These are phyloP conservation scores for Termitomyces sp. DNA, from an alignment of 1,284 basidiomycete species.

Conservation along the genomic window DNA sequence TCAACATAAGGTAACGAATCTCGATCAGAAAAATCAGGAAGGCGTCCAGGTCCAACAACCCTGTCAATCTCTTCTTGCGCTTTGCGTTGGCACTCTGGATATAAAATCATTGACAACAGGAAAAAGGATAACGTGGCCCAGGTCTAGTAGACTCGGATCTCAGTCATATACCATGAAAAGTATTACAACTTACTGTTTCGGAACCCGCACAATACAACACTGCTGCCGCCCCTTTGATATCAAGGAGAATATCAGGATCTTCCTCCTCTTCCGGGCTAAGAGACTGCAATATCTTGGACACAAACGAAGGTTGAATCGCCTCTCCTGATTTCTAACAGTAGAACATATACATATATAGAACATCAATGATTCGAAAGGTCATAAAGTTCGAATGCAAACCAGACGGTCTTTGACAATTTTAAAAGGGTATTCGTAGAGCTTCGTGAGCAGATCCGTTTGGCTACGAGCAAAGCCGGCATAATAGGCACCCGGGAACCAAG, in stretches of 20 bases:
- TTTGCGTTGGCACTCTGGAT: slow-evolving; percentile 8
- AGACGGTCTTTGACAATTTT: slow-evolving; percentile 12
- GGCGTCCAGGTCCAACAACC: slow-evolving; percentile 7
- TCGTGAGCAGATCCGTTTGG: neutral
- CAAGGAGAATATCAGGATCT: neutral
- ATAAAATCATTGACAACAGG: slow-evolving; percentile 8
- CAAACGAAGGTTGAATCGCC: slow-evolving; percentile 12
- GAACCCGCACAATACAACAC: slow-evolving; percentile 10
- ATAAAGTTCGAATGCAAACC: slow-evolving; percentile 6
- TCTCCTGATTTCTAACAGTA: slow-evolving; percentile 13
- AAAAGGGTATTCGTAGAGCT: slow-evolving; percentile 15
- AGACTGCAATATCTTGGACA: slow-evolving; percentile 4
- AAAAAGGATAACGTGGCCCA: slow-evolving; percentile 7
- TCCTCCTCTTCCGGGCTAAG: neutral
- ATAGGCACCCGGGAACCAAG: slow-evolving; percentile 22
- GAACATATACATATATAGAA: too few relatives aligned
- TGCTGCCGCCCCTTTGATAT: slow-evolving; percentile 9
- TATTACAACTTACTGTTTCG: slow-evolving; percentile 11
- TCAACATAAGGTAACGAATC: slow-evolving; percentile 10
- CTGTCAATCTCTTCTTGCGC: slow-evolving; percentile 14
- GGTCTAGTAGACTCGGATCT: slow-evolving; percentile 1
- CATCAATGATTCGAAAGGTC: neutral
- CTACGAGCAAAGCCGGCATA: slow-evolving; percentile 14
- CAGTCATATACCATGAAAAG: neutral
- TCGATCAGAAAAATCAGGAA: slow-evolving; percentile 12